phyloP scores from a whole-genome alignment of 148 eudicot genomes.

The Hydrangea macrophylla region DNA sequence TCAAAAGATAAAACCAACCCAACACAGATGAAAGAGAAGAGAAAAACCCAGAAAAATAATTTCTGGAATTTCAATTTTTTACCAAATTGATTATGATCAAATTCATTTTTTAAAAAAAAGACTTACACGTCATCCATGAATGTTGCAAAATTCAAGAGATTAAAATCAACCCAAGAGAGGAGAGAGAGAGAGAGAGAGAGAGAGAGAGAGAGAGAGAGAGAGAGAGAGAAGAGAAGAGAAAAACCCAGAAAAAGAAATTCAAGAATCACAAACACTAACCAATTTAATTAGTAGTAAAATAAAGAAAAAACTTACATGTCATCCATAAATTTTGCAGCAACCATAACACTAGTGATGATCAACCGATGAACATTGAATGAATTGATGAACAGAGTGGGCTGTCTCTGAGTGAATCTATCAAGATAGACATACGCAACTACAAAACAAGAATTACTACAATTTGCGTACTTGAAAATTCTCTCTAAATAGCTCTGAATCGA shows the following conservation, averaged over 20 bases:
- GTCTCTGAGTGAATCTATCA: conserved; percentile 68
- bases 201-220: no score
- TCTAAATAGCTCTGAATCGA: conserved; percentile 63
- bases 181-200: no score
- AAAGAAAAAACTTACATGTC: conserved; percentile 54
- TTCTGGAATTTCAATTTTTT: neutral
- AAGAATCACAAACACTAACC: neutral
- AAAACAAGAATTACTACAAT: conserved; percentile 77
- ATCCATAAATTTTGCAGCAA: conserved; percentile 86
- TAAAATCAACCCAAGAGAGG: neutral
- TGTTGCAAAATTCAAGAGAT: neutral
- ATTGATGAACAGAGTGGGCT: conserved; percentile 56
- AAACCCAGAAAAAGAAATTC: neutral
- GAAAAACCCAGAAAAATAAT: neutral
- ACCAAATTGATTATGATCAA: no score
- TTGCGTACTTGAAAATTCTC: conserved; percentile 79
- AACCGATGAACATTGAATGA: conserved; percentile 77
- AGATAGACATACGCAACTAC: conserved; percentile 79
- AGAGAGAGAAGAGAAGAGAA: neutral
- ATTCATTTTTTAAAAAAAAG: neutral
- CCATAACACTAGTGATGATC: conserved; percentile 74
- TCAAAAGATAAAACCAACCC: neutral
- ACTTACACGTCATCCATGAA: neutral
- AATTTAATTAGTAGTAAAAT: no score
- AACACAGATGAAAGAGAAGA: neutral